A percentile compares a stretch with the other conserved stretches of the same genome.
phyloP scores from a whole-genome alignment of 352 stramenopile species.

The Globisporangium cylindrosporum region DNA sequence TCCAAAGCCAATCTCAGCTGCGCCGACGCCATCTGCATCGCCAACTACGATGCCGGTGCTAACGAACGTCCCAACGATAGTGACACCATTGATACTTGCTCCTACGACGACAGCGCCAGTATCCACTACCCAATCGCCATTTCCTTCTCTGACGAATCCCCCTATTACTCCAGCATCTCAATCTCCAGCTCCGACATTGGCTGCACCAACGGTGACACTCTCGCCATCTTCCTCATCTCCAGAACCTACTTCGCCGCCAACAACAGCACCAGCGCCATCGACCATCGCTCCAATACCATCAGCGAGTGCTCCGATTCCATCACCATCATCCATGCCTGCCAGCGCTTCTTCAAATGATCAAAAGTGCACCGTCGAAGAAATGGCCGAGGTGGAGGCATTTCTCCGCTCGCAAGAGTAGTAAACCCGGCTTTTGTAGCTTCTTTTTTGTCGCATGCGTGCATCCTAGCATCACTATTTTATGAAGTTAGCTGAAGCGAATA shows the following conservation, averaged over 20 bases:
- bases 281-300: neutral
- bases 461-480: conserved; percentile 4
- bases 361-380: conserved; percentile 20
- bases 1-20: neutral
- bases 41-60: neutral
- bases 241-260: neutral
- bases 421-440: neutral
- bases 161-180: neutral
- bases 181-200: neutral
- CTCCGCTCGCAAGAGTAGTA: conserved; percentile 13
- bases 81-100: neutral
- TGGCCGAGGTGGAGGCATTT: conserved; percentile 18
- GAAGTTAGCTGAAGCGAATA: neutral
- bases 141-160: neutral
- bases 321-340: neutral
- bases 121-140: neutral
- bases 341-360: conserved; percentile 7
- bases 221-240: neutral
- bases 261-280: neutral
- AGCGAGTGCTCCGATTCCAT: neutral
- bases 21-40: neutral
- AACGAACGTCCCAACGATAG: neutral
- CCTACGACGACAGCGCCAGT: neutral
- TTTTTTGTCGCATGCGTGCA: neutral
- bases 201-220: neutral